A percentile compares a stretch with the other conserved stretches of the same genome.
Evolutionary conservation across 345 rosid species (phyloP).

Genomic region (Salix brachista): DNA sequence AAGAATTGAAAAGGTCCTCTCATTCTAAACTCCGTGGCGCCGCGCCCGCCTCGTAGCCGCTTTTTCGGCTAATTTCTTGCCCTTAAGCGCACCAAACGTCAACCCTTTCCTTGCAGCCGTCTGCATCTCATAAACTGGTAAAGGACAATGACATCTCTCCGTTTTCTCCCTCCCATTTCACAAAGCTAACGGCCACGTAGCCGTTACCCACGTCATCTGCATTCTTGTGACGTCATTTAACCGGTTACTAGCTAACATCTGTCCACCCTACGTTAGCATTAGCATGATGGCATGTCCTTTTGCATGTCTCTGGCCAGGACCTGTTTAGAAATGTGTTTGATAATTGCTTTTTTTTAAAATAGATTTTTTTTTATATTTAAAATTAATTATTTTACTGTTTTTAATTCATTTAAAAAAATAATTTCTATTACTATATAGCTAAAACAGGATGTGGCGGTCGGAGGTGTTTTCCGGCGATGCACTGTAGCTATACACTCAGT

Average conservation of each 20-base stretch:
- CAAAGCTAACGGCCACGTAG: slow-evolving; percentile 6
- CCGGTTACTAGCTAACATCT: background rate
- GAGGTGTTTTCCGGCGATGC: no score
- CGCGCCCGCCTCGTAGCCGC: background rate
- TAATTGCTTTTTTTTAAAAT: no score
- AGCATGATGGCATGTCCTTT: slow-evolving; percentile 4
- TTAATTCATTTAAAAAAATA: no score
- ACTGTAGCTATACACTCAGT: no score
- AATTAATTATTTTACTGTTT: no score
- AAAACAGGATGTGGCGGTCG: no score
- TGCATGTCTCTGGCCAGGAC: background rate
- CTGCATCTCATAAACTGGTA: background rate
- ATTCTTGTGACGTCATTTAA: background rate
- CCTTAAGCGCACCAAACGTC: background rate
- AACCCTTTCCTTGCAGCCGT: slow-evolving; percentile 12
- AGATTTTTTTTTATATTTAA: no score
- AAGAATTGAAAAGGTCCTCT: background rate
- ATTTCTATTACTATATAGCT: no score
- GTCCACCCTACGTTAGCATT: background rate
- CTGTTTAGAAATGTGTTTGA: no score
- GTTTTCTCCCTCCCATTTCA: background rate
- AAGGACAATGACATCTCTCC: background rate
- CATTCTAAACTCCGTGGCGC: background rate
- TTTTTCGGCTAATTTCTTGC: background rate
- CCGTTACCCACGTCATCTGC: background rate